A percentile compares a stretch with the other conserved stretches of the same genome.
Evolutionary conservation across 768 basidiomycete species (phyloP).

Genomic region (Dioszegia hungarica): DNA sequence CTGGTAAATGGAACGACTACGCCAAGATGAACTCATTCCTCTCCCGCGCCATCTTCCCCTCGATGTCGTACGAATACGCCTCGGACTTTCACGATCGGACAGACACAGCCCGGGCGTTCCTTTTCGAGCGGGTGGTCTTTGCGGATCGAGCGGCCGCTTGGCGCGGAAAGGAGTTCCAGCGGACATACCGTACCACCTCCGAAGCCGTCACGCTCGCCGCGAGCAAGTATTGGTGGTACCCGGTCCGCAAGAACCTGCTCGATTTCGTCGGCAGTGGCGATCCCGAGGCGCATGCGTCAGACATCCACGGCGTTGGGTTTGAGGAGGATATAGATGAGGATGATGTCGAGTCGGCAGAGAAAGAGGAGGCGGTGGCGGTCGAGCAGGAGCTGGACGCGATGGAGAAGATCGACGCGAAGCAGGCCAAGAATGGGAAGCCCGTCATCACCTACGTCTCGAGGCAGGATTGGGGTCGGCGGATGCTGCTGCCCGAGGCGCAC

Average conservation of each 20-base stretch:
- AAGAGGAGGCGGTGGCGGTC: conserved; percentile 42
- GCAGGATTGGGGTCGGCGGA: conserved; percentile 81
- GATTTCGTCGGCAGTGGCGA: conserved; percentile 60
- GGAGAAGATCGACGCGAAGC: conserved; percentile 40
- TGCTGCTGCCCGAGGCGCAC: conserved; percentile 70
- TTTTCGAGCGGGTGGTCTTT: conserved; percentile 81
- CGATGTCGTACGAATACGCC: conserved; percentile 69
- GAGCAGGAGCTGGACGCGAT: conserved; percentile 16
- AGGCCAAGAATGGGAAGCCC: conserved; percentile 53
- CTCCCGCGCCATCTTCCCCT: conserved; percentile 73
- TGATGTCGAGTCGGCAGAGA: conserved; percentile 35
- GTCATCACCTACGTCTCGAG: conserved; percentile 92
- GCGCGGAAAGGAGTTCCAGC: conserved; percentile 61
- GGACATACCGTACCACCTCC: conserved; percentile 71
- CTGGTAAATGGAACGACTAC: conserved; percentile 83
- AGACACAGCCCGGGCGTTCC: conserved; percentile 63
- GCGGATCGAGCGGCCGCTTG: conserved; percentile 83
- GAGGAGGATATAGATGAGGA: conserved; percentile 19
- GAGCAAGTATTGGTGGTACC: conserved; percentile 77
- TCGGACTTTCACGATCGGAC: conserved; percentile 79
- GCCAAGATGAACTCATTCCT: conserved; percentile 87
- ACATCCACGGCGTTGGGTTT: conserved; percentile 7
- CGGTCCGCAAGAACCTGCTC: conserved; percentile 64
- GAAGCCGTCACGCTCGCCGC: conserved; percentile 71
- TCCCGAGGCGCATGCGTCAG: neutral